A percentile compares a stretch with the other conserved stretches of the same genome.
phyloP scores from a whole-genome alignment of 768 basidiomycete genomes.

The Pisolithus sp. region DNA sequence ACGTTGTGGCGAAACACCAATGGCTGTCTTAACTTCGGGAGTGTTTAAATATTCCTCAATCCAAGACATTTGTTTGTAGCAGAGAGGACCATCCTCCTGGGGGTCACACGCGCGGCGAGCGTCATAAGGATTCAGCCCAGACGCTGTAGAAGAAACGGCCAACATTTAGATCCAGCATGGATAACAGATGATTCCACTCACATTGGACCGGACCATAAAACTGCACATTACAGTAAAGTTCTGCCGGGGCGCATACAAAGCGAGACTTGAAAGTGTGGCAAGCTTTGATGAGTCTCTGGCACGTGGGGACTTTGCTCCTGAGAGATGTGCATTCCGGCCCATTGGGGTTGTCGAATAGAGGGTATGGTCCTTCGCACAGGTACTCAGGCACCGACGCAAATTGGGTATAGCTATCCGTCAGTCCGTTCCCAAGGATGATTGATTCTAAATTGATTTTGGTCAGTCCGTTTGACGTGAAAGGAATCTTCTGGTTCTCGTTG shows the following conservation, averaged over 20 bases:
- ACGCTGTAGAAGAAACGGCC: constrained; percentile 34
- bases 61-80: constrained; percentile 79
- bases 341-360: constrained; percentile 66
- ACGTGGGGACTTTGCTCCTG: constrained; percentile 60
- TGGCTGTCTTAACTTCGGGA: constrained; percentile 65
- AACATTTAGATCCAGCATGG: neutral
- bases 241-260: constrained; percentile 67
- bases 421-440: constrained; percentile 81
- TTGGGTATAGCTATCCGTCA: constrained; percentile 79
- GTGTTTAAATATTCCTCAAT: constrained; percentile 86
- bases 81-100: constrained; percentile 60
- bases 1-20: constrained; percentile 59
- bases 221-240: constrained; percentile 74
- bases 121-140: constrained; percentile 87
- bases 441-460: constrained; percentile 76
- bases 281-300: constrained; percentile 62
- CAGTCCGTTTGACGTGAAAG: constrained; percentile 34
- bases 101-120: constrained; percentile 72
- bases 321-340: constrained; percentile 62
- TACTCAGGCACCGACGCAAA: constrained; percentile 78
- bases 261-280: constrained; percentile 62
- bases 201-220: constrained; percentile 66
- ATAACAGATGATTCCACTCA: constrained; percentile 29
- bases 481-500: constrained; percentile 62
- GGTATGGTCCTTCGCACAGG: constrained; percentile 76